Evolutionary conservation across 1,284 basidiomycete genomes (phyloP).

Genomic region (Papiliotrema flavescens): DNA sequence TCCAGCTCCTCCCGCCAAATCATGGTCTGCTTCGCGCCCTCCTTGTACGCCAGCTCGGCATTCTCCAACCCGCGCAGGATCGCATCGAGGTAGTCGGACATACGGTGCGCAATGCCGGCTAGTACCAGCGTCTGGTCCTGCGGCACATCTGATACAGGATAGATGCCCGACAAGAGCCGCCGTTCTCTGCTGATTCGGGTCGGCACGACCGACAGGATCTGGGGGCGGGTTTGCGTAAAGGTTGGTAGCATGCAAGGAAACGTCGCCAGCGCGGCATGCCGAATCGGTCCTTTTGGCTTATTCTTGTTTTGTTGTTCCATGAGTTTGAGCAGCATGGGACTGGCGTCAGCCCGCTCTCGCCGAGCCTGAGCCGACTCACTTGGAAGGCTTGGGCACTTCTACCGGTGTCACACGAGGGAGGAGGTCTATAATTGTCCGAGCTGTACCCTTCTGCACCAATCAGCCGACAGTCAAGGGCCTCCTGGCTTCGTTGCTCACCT

Average conservation of each 20-base stretch:
- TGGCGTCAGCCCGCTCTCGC: constrained; percentile 9
- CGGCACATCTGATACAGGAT: constrained; percentile 10
- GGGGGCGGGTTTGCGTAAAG: constrained; percentile 11
- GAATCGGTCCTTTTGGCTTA: constrained; percentile 4
- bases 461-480: background rate
- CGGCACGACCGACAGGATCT: constrained; percentile 20
- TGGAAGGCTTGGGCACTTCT: constrained; percentile 37
- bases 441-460: constrained; percentile 29
- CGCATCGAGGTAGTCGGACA: constrained; percentile 25
- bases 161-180: constrained; percentile 33
- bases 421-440: constrained; percentile 33
- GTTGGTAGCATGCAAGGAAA: constrained; percentile 33
- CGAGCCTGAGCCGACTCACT: constrained; percentile 19
- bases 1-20: constrained; percentile 44
- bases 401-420: constrained; percentile 37
- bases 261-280: constrained; percentile 22
- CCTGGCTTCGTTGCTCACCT: background rate
- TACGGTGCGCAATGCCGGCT: constrained; percentile 24
- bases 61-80: constrained; percentile 34
- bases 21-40: constrained; percentile 42
- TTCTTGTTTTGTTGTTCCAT: background rate
- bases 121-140: constrained; percentile 13
- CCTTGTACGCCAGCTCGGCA: constrained; percentile 26
- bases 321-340: constrained; percentile 20
- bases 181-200: background rate